Percentiles rank a stretch among this genome's conserved stretches.
phyloP scores from a whole-genome alignment of 768 basidiomycete species.

The Lenzites betulinus region DNA sequence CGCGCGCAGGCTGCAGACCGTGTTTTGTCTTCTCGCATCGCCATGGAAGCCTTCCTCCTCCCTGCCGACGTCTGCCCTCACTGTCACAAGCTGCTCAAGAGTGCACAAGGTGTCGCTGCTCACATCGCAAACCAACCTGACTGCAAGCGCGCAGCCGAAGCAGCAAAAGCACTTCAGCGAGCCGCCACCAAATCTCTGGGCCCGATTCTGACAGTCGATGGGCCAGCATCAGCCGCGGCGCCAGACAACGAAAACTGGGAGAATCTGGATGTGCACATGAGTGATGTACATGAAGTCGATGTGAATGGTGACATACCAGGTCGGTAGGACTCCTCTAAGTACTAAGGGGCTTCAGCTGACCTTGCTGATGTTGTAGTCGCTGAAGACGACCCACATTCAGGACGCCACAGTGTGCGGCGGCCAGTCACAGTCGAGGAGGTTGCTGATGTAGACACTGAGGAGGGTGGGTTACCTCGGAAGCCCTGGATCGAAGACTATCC shows the following conservation, averaged over 20 bases:
- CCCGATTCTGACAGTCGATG: too few species aligned
- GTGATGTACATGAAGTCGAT: too few species aligned
- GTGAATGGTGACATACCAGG: too few species aligned
- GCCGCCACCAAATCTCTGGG: too few species aligned
- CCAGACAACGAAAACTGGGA: too few species aligned
- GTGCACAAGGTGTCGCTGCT: background rate
- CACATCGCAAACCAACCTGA: background rate
- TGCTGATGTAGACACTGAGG: background rate
- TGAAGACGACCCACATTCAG: background rate
- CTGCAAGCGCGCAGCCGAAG: too few species aligned
- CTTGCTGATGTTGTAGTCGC: background rate
- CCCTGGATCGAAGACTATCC: slow-evolving; percentile 14
- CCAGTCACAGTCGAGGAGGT: background rate
- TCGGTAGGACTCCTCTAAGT: too few species aligned
- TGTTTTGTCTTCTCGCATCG: too few species aligned
- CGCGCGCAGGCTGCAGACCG: background rate
- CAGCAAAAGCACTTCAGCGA: too few species aligned
- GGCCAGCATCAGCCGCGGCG: too few species aligned
- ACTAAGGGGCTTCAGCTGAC: too few species aligned
- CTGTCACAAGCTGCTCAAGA: background rate
- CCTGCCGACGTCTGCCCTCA: background rate
- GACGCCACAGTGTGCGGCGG: background rate
- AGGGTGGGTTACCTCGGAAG: background rate
- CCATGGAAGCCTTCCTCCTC: background rate
- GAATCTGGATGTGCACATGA: too few species aligned